These are phyloP conservation scores for Aspergillus felis DNA, from an alignment of 2,329 filamentous ascomycete species.

Conservation along the genomic window DNA sequence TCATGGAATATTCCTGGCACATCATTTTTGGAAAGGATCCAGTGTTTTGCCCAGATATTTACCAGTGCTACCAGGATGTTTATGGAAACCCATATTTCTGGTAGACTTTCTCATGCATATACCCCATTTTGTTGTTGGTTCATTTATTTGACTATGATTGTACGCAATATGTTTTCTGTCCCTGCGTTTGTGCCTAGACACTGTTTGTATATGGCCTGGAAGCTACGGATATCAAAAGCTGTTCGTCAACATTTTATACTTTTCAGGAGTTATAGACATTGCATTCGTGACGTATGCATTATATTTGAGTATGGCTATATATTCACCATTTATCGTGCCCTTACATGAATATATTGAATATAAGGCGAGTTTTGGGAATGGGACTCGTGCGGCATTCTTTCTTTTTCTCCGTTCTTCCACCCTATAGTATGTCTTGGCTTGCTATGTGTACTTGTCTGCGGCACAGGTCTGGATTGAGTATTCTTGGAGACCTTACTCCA, in stretches of 20 bases:
- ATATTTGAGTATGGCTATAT: neutral
- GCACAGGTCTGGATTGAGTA: too few species aligned
- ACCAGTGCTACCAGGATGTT: constrained; percentile 60
- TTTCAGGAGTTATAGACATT: neutral
- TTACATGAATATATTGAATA: too few species aligned
- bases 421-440: too few species aligned
- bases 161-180: constrained; percentile 3
- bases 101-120: constrained; percentile 18
- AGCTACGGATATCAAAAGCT: neutral
- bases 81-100: constrained; percentile 44
- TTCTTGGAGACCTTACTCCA: too few species aligned
- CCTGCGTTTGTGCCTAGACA: neutral
- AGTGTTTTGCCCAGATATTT: constrained; percentile 52
- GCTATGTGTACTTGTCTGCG: too few species aligned
- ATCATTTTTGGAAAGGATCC: constrained; percentile 38
- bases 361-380: too few species aligned
- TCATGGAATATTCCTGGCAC: constrained; percentile 56
- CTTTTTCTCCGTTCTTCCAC: too few species aligned
- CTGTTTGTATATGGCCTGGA: neutral
- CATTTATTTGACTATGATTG: constrained; percentile 5
- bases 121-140: constrained; percentile 9
- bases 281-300: neutral
- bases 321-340: neutral
- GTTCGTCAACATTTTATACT: neutral
- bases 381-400: too few species aligned